Conservation (phyloP, 768 basidiomycete genomes). For the Suillus alpinus region DNA sequence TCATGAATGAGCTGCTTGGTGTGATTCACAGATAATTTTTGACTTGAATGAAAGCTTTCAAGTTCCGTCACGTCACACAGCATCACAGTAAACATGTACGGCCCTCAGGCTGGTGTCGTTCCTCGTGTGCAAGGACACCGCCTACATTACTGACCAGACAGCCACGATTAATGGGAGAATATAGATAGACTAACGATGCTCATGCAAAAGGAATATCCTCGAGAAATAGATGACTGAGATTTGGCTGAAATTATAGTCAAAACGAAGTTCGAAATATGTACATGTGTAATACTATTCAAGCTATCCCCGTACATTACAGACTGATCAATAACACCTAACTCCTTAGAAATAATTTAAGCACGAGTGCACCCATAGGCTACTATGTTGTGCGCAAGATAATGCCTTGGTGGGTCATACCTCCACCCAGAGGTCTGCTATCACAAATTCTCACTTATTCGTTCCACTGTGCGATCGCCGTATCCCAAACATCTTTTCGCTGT, state of each 20-base stretch:
- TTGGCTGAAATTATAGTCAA: neutral
- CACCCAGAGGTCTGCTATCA: neutral
- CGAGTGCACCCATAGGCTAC: neutral
- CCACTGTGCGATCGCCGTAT: slow-evolving; percentile 9
- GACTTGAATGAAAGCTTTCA: neutral
- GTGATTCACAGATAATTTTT: neutral
- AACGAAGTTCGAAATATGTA: neutral
- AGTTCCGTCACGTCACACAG: neutral
- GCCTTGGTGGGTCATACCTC: neutral
- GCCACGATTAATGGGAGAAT: neutral
- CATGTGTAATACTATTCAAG: neutral
- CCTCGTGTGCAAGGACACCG: slow-evolving; percentile 26
- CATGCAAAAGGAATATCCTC: neutral
- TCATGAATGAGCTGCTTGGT: no score
- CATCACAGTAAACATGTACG: no score
- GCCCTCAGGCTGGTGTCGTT: slow-evolving; percentile 33
- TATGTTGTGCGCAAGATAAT: neutral
- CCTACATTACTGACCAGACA: slow-evolving; percentile 18
- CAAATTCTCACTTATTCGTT: neutral
- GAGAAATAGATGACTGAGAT: neutral
- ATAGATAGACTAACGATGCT: neutral
- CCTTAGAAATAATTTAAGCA: neutral
- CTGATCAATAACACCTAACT: neutral
- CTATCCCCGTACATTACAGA: neutral
- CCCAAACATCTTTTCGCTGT: slow-evolving; percentile 7